These are phyloP conservation scores for Phytophthora meadii DNA, from an alignment of 352 stramenopile species.

Conservation along the genomic window DNA sequence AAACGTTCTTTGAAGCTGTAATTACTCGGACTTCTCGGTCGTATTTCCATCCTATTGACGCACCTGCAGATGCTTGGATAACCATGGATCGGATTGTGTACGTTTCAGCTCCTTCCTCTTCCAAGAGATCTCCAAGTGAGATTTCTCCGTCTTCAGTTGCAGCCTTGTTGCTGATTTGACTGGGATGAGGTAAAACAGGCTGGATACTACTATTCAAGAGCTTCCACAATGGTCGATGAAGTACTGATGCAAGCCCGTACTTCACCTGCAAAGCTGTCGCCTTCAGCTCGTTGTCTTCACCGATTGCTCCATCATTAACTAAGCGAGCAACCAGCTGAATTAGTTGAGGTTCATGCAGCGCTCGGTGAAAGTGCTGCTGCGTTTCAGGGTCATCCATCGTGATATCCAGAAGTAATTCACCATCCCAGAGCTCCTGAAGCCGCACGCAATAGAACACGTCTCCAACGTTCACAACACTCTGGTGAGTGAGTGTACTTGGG, in stretches of 20 bases:
- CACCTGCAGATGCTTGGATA: constrained; percentile 2
- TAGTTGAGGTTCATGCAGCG: constrained; percentile 47
- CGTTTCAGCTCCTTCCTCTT: constrained; percentile 2
- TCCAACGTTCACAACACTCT: constrained; percentile 55
- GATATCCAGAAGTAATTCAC: constrained; percentile 64
- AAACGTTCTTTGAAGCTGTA: not conserved
- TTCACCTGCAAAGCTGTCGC: constrained; percentile 31
- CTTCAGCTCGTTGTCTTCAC: constrained; percentile 13
- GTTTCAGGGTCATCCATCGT: constrained; percentile 64
- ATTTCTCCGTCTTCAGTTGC: constrained; percentile 18
- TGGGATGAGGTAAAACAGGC: constrained; percentile 28
- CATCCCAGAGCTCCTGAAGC: constrained; percentile 70
- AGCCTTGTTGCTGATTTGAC: constrained; percentile 16
- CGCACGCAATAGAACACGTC: constrained; percentile 64
- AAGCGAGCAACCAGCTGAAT: constrained; percentile 41
- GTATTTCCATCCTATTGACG: constrained; percentile 5
- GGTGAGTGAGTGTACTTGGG: constrained; percentile 55
- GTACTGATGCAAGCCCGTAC: constrained; percentile 16
- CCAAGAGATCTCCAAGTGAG: constrained; percentile 22
- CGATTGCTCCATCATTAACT: constrained; percentile 22
- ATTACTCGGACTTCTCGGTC: constrained; percentile 23
- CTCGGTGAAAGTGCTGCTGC: constrained; percentile 35
- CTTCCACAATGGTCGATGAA: constrained; percentile 39
- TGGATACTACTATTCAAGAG: constrained; percentile 23
- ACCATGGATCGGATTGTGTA: constrained; percentile 16